These are phyloP conservation scores for Fusarium sp. DNA, from an alignment of 2,329 filamentous ascomycete genomes.

Conservation along the genomic window DNA sequence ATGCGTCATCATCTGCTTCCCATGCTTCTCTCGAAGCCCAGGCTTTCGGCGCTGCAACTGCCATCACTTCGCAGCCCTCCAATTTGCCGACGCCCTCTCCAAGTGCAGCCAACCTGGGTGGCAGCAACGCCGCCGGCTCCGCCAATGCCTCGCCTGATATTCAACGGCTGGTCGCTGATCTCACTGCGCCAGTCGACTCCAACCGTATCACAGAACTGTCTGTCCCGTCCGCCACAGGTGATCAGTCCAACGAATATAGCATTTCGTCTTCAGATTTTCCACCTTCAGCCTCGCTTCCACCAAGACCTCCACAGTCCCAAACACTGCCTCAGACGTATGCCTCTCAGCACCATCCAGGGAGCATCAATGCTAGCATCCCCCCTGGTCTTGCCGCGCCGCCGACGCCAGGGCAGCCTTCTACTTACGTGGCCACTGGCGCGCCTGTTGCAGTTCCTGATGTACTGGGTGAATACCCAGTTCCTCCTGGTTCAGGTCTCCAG, in stretches of 20 bases:
- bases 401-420: slow-evolving; percentile 49
- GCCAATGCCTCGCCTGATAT: slow-evolving; percentile 52
- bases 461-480: slow-evolving; percentile 48
- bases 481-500: slow-evolving; percentile 47
- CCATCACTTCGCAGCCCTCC: slow-evolving; percentile 37
- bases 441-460: slow-evolving; percentile 50
- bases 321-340: slow-evolving; percentile 52
- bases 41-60: slow-evolving; percentile 36
- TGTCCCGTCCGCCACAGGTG: slow-evolving; percentile 42
- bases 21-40: slow-evolving; percentile 46
- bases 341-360: slow-evolving; percentile 52
- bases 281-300: slow-evolving; percentile 58
- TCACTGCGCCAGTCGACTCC: slow-evolving; percentile 52
- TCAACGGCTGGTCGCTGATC: slow-evolving; percentile 56
- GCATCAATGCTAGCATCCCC: slow-evolving; percentile 48
- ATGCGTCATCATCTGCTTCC: slow-evolving; percentile 43
- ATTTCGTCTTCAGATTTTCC: slow-evolving; percentile 50
- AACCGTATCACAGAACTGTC: slow-evolving; percentile 47
- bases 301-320: slow-evolving; percentile 58
- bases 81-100: slow-evolving; percentile 42
- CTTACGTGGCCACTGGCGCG: slow-evolving; percentile 49
- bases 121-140: slow-evolving; percentile 44
- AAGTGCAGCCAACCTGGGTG: slow-evolving; percentile 46
- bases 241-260: slow-evolving; percentile 41
- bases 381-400: slow-evolving; percentile 46